These are phyloP conservation scores for Schwanniomyces occidentalis DNA, from an alignment of 805 yeast genomes.

Conservation along the genomic window DNA sequence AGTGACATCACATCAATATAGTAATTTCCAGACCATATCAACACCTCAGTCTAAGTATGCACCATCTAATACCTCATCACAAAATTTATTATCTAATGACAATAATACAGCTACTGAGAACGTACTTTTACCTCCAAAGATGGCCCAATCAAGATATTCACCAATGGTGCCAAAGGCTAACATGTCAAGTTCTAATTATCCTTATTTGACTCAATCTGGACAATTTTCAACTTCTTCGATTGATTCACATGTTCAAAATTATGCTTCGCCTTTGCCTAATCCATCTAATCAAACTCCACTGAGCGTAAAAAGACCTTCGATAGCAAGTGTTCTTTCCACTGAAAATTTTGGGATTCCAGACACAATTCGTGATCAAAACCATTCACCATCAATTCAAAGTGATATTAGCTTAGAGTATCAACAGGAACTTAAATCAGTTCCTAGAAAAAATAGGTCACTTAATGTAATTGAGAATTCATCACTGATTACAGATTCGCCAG, in stretches of 20 bases:
- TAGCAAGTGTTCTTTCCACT: slow-evolving; percentile 18
- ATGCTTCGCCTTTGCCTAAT: slow-evolving; percentile 8
- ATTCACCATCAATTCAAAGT: slow-evolving; percentile 32
- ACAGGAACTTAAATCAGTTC: slow-evolving; percentile 21
- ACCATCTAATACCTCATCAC: slow-evolving; percentile 23
- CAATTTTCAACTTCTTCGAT: too few relatives aligned
- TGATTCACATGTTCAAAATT: neutral
- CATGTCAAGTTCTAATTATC: neutral
- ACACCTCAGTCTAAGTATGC: slow-evolving; percentile 14
- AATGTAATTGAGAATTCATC: neutral
- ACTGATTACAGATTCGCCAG: neutral
- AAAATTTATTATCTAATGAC: slow-evolving; percentile 9
- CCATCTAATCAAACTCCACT: slow-evolving; percentile 18
- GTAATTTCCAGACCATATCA: neutral
- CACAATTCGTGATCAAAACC: slow-evolving; percentile 14
- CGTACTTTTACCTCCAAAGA: neutral
- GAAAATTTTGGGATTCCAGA: slow-evolving; percentile 18
- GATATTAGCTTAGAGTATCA: slow-evolving; percentile 34
- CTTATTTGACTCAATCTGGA: slow-evolving; percentile 10
- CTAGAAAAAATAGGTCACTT: slow-evolving; percentile 5
- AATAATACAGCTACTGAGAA: slow-evolving; percentile 1
- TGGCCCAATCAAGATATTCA: slow-evolving; percentile 2
- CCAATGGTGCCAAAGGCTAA: neutral
- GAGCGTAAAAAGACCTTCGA: slow-evolving; percentile 18
- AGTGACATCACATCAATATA: slow-evolving; percentile 1